A percentile compares a stretch with the other conserved stretches of the same genome.
These are phyloP conservation scores for Cryphonectria naterciae DNA, from an alignment of 2,329 filamentous ascomycete genomes.

Conservation along the genomic window DNA sequence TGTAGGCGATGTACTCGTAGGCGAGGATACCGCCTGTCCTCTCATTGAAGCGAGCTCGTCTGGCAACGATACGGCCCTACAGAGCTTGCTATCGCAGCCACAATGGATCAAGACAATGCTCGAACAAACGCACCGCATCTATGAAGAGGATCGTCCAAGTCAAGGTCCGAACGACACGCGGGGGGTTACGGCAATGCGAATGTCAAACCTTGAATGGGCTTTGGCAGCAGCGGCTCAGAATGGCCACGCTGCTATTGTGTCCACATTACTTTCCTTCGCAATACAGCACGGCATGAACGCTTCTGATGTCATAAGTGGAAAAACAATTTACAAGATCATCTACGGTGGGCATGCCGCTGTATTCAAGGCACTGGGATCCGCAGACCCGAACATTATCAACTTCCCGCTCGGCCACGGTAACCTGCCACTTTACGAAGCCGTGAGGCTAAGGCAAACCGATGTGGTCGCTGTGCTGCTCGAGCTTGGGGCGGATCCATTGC, in stretches of 20 bases:
- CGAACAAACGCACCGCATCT: constrained; percentile 14
- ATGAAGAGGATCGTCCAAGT: neutral
- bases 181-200: constrained; percentile 4
- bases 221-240: constrained; percentile 16
- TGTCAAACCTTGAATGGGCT: constrained; percentile 18
- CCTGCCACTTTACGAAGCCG: constrained; percentile 19
- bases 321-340: constrained; percentile 8
- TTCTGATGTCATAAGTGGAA: constrained; percentile 2
- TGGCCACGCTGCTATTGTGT: constrained; percentile 16
- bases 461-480: constrained; percentile 19
- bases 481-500: constrained; percentile 16
- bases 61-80: constrained; percentile 19
- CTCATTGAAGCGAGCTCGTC: constrained; percentile 23
- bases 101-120: constrained; percentile 19
- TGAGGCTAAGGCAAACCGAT: constrained; percentile 18
- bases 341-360: constrained; percentile 7
- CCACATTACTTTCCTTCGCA: constrained; percentile 18
- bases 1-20: constrained; percentile 13
- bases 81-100: constrained; percentile 20
- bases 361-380: constrained; percentile 18
- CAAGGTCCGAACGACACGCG: constrained; percentile 17
- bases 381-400: constrained; percentile 20
- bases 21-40: constrained; percentile 19
- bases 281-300: constrained; percentile 7
- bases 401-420: constrained; percentile 15